A percentile compares a stretch with the other conserved stretches of the same genome.
These are phyloP conservation scores for Hanseniaspora lachancei DNA, from an alignment of 805 yeast species.

Conservation along the genomic window DNA sequence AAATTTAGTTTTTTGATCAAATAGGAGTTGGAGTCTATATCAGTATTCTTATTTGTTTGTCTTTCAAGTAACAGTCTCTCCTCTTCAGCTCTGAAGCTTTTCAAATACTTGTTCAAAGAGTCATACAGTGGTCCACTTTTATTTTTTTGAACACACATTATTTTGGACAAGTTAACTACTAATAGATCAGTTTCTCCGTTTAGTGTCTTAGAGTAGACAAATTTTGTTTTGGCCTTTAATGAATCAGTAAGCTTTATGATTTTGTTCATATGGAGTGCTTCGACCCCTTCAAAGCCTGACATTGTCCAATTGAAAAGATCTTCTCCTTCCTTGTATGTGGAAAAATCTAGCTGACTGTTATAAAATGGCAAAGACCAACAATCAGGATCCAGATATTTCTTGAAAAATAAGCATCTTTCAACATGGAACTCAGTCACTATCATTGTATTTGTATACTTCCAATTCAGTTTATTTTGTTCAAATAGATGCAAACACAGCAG, in stretches of 20 bases:
- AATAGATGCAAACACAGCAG: not conserved
- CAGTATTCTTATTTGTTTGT: not conserved
- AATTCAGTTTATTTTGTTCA: not conserved
- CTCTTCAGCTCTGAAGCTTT: conserved; percentile 4
- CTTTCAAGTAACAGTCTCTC: not conserved
- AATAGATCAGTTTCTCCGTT: conserved; percentile 24
- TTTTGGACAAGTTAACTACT: conserved; percentile 19
- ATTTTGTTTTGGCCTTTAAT: conserved; percentile 19
- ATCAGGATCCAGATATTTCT: conserved; percentile 35
- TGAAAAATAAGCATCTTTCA: conserved; percentile 57
- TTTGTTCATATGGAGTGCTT: conserved; percentile 55
- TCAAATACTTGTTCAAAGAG: not conserved
- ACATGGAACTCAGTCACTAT: conserved; percentile 65
- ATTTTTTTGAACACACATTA: conserved; percentile 1
- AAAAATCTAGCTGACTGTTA: conserved; percentile 17
- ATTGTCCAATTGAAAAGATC: conserved; percentile 33
- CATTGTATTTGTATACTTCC: conserved; percentile 11
- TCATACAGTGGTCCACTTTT: conserved; percentile 4
- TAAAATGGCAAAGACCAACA: conserved; percentile 50
- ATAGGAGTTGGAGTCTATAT: not conserved
- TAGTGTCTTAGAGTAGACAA: conserved; percentile 18
- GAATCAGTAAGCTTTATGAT: conserved; percentile 42
- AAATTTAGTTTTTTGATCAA: conserved; percentile 8
- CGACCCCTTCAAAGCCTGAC: conserved; percentile 70
- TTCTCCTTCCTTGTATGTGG: conserved; percentile 14